Evolutionary conservation across 768 basidiomycete genomes (phyloP).

Genomic region (Boletus sensibilis): DNA sequence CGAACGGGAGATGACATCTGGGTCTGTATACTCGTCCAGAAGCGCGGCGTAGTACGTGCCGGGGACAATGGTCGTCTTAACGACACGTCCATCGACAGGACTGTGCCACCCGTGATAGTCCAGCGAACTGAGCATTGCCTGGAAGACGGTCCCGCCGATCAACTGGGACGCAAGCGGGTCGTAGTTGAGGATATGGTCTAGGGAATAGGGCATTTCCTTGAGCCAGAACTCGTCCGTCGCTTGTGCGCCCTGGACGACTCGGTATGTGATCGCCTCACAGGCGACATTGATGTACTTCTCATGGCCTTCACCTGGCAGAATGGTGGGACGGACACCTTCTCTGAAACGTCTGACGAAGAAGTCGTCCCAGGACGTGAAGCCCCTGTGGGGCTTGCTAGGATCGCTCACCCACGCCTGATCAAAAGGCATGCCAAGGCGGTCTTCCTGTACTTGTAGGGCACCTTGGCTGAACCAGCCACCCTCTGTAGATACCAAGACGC

Average conservation of each 20-base stretch:
- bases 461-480: conserved; percentile 49
- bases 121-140: conserved; percentile 54
- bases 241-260: conserved; percentile 40
- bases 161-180: conserved; percentile 42
- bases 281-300: conserved; percentile 47
- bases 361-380: conserved; percentile 51
- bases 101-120: conserved; percentile 66
- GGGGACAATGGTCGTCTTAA: conserved; percentile 41
- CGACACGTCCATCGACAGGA: conserved; percentile 50
- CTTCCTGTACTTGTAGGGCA: conserved; percentile 25
- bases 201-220: conserved; percentile 61
- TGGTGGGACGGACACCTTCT: conserved; percentile 41
- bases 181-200: conserved; percentile 50
- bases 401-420: conserved; percentile 42
- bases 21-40: conserved; percentile 25
- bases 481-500: conserved; percentile 38
- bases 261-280: conserved; percentile 54
- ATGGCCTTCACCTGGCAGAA: conserved; percentile 21
- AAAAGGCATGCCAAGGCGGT: conserved; percentile 31
- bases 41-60: conserved; percentile 50
- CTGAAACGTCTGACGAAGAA: conserved; percentile 52
- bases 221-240: conserved; percentile 54
- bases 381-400: conserved; percentile 40
- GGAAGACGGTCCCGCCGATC: conserved; percentile 51
- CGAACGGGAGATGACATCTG: background rate